Base-by-base conservation (phyloP, 768 basidiomycete genomes). In the Hypholoma sublateritium region DNA sequence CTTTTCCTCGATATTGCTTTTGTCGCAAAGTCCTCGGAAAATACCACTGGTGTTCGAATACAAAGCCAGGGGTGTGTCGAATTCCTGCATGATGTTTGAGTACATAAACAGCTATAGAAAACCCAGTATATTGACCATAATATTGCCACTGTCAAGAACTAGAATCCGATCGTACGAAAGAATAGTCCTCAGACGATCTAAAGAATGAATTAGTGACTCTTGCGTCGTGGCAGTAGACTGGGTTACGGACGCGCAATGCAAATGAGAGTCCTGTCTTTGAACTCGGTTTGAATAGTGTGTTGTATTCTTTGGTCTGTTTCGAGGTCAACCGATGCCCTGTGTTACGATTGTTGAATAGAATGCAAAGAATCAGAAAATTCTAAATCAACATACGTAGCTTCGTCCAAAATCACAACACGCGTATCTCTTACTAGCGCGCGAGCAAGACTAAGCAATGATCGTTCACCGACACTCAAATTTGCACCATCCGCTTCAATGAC, bases 291-390 rank as follows among this genome's bases (percentile, higher is more conserved):
- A 50, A 95, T 93, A 3, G 92, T 93, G 39, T 81, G 73, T 63
- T 95, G 92, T 53, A 95, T 92, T 69, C 87, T 88, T 58, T 82
- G 74, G 69, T 93, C 92, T 0, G 90, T 93, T 67, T 88, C 89
- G 49, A 85, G 77, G 63, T 91, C 88, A 12, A 91, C 88, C 5
- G 86, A 88, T 11, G 88, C 88, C 74, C 66, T 70, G 37, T 5
- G 51, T 36, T 16, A 44, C 49, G 11, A 64, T 57, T 19, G 25
- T 51, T 9, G 9, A 16, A 16, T 48, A 16, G 9, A n/a, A 16
- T 16, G 43, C 36, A 24, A 28, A 54, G 4, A 16, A 12, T 11
- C 12, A 43, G 17, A 46, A 24, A 24, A 13, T 22, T 35, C 19
- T 12, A 17, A 45, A 45, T 11, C n/a, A 5, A 65, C 71, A 55